A percentile compares a stretch with the other conserved stretches of the same genome.
phyloP scores from a whole-genome alignment of 2,329 filamentous ascomycete genomes.

The Cladosporium cucumerinum region DNA sequence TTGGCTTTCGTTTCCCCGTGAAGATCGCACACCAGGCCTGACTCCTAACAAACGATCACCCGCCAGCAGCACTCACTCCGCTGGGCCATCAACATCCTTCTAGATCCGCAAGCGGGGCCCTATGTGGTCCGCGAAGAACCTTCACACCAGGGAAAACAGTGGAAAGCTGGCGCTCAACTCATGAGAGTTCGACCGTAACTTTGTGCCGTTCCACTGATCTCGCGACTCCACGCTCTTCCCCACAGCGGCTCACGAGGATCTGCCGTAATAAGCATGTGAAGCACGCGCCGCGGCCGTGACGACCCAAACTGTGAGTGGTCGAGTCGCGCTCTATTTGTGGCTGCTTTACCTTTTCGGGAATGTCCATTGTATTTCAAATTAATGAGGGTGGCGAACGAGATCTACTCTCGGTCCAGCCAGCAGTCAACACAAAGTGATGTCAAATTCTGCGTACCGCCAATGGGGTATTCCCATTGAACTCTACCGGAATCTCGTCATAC shows the following conservation, averaged over 20 bases:
- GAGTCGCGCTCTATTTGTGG: conserved; percentile 1
- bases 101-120: conserved; percentile 8
- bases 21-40: conserved; percentile 1
- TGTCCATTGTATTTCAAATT: not conserved
- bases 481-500: not conserved
- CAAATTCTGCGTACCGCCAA: not conserved
- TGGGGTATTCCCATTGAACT: not conserved
- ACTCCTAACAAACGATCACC: not conserved
- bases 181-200: not conserved
- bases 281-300: conserved; percentile 1
- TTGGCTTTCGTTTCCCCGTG: conserved; percentile 7
- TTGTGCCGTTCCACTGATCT: not conserved
- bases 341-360: not conserved
- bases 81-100: conserved; percentile 4
- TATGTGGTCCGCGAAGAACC: conserved; percentile 5
- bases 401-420: not conserved
- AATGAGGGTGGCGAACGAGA: conserved; percentile 1
- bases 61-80: not conserved
- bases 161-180: not conserved
- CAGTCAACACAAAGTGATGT: not conserved
- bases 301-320: not conserved
- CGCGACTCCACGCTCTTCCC: not conserved
- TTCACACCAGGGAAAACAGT: not conserved
- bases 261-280: conserved; percentile 1
- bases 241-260: conserved; percentile 5